These are phyloP conservation scores for Alternaria gaisen DNA, from an alignment of 2,329 filamentous ascomycete species.

Conservation along the genomic window DNA sequence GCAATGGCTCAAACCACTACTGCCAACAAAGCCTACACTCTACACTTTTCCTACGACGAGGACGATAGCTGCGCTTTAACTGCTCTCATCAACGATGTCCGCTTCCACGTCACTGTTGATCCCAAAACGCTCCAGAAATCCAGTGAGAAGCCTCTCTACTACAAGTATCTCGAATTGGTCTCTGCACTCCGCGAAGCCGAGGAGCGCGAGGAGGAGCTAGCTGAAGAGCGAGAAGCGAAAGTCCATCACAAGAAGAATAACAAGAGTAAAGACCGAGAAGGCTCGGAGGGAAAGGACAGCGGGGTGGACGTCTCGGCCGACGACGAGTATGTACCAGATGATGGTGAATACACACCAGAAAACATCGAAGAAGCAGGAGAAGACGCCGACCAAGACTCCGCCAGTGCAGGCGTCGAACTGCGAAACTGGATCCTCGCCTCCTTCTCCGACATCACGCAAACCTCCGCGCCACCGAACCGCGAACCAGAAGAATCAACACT, in stretches of 20 bases:
- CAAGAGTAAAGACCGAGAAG: slow-evolving; percentile 3
- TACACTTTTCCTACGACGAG: slow-evolving; percentile 26
- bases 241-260: slow-evolving; percentile 1
- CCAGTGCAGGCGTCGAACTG: slow-evolving; percentile 24
- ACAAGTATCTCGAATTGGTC: slow-evolving; percentile 30
- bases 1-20: slow-evolving; percentile 20
- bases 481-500: slow-evolving; percentile 23
- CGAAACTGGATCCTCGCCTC: slow-evolving; percentile 26
- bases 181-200: slow-evolving; percentile 25
- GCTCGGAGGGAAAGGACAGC: slow-evolving; percentile 27
- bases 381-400: slow-evolving; percentile 26
- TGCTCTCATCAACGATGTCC: slow-evolving; percentile 30
- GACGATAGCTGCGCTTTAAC: slow-evolving; percentile 26
- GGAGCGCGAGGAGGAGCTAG: slow-evolving; percentile 21
- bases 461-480: slow-evolving; percentile 23
- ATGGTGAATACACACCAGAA: slow-evolving; percentile 16
- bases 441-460: slow-evolving; percentile 18
- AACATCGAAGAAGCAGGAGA: slow-evolving; percentile 17
- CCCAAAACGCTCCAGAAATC: slow-evolving; percentile 21
- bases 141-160: slow-evolving; percentile 24
- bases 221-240: slow-evolving; percentile 10
- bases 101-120: slow-evolving; percentile 25
- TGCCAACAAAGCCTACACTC: slow-evolving; percentile 17
- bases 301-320: slow-evolving; percentile 27
- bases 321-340: slow-evolving; percentile 4